Evolutionary conservation across 495 filamentous ascomycete genomes (phyloP), one percentile per base, ranked within the genome.

Genomic region (Penicillium taxi): DNA sequence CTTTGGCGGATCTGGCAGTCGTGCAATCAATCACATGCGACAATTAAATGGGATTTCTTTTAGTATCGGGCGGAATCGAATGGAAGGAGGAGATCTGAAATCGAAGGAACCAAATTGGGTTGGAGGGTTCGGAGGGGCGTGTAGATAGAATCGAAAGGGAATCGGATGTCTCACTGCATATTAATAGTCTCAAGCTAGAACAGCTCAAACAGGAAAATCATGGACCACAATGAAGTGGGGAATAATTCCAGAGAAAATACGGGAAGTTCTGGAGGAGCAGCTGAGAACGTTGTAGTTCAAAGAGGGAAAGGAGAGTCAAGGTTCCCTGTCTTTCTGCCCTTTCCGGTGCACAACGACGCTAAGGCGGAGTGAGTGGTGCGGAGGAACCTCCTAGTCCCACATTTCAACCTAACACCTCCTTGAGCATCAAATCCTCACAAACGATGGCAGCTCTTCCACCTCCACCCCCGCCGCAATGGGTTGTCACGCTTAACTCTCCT

Each of bases 401-500:
- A 5, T 28, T 28, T 12, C 26, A 32, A 32, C 19, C 27, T 37
- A 29, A 38, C 32, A 17, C 12, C 35, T 14, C 18, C 25, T 32
- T 26, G 27, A 35, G 30, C 22, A 24, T 21, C 21, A 32, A n/a
- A 29, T 21, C 38, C 17, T 21, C 20, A 48, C 14, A 15, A n/a
- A 66, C 64, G 49, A 55, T 54, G 9, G 49, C 58, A 32, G 26
- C 62, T 42, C 52, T 66, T 9, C 50, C 62, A 17, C 62, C 71
- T 13, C 72, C 69, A 9, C 69, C 73, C 23, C 77, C 77, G 21
- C 84, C 84, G 23, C 70, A 75, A 73, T 98, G 91, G 91, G 84
- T 84, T 11, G 59, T 77, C 41, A 78, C 86, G 40, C 69, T 98
- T 41, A 77, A 75, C 52, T 75, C 67, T 34, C 77, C 85, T 14